These are phyloP conservation scores for Metahyphopichia silvanorum DNA, from an alignment of 805 yeast species.

Conservation along the genomic window DNA sequence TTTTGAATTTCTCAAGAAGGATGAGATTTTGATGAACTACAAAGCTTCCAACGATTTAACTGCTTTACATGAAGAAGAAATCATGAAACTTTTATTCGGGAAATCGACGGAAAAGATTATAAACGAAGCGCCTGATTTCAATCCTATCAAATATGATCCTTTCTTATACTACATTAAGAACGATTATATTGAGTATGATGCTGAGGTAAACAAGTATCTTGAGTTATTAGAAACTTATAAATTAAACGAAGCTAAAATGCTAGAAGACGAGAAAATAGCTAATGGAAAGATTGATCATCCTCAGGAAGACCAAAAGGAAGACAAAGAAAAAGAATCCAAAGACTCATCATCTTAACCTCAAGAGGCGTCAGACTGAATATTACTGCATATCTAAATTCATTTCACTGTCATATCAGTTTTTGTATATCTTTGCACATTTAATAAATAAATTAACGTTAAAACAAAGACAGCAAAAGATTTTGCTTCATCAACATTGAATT, in stretches of 20 bases:
- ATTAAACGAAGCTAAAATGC: conserved; percentile 2
- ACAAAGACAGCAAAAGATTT: too few species aligned
- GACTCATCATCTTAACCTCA: too few species aligned
- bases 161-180: conserved; percentile 19
- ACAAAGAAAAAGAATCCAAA: background rate
- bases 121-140: conserved; percentile 19
- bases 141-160: conserved; percentile 29
- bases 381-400: too few species aligned
- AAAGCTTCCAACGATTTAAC: conserved; percentile 19
- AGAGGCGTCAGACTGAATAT: too few species aligned
- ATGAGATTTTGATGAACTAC: conserved; percentile 24
- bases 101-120: conserved; percentile 11
- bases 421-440: too few species aligned
- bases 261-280: background rate
- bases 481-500: too few species aligned
- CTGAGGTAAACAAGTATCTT: conserved; percentile 18
- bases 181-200: conserved; percentile 22
- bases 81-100: conserved; percentile 15
- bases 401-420: too few species aligned
- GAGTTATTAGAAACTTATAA: conserved; percentile 13
- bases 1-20: conserved; percentile 20
- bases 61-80: conserved; percentile 26
- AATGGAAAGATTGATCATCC: background rate
- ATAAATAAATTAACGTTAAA: too few species aligned
- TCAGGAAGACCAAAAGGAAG: background rate